phyloP scores from a whole-genome alignment of 192 early-diverging fungal genomes.

The Coemansia sp. region DNA sequence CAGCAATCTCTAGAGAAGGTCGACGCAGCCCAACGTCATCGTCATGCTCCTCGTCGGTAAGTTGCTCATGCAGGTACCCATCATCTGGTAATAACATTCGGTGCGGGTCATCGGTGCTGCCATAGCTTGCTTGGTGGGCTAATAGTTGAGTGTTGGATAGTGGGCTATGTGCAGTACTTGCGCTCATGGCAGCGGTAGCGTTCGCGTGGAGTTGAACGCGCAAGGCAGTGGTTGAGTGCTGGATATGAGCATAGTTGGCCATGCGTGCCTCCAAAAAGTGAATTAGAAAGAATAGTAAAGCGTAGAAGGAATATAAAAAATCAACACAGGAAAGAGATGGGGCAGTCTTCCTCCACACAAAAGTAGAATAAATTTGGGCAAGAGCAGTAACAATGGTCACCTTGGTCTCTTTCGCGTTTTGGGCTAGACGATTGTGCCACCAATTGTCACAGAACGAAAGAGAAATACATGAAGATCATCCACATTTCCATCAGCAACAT shows the following conservation, averaged over 20 bases:
- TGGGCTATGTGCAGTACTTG: neutral
- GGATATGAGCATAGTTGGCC: conserved; percentile 14
- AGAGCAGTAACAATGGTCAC: neutral
- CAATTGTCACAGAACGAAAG: neutral
- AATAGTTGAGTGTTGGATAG: neutral
- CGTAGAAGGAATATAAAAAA: no score
- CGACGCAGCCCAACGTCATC: neutral
- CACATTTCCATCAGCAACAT: neutral
- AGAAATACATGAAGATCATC: neutral
- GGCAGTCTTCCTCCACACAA: conserved; percentile 5
- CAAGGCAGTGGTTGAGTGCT: conserved; percentile 13
- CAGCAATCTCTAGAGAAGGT: conserved; percentile 14
- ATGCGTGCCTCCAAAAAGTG: neutral
- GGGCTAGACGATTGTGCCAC: neutral
- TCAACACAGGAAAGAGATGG: neutral
- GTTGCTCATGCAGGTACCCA: neutral
- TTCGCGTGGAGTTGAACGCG: conserved; percentile 1
- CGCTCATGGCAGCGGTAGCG: neutral
- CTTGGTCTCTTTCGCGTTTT: neutral
- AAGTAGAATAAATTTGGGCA: neutral
- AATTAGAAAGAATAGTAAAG: neutral
- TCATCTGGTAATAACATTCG: neutral
- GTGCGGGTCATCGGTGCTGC: conserved; percentile 1
- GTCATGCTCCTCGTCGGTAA: neutral
- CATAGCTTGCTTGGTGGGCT: neutral